Base-by-base conservation (phyloP, 306 rosid genomes). In the Biancaea sappan region DNA sequence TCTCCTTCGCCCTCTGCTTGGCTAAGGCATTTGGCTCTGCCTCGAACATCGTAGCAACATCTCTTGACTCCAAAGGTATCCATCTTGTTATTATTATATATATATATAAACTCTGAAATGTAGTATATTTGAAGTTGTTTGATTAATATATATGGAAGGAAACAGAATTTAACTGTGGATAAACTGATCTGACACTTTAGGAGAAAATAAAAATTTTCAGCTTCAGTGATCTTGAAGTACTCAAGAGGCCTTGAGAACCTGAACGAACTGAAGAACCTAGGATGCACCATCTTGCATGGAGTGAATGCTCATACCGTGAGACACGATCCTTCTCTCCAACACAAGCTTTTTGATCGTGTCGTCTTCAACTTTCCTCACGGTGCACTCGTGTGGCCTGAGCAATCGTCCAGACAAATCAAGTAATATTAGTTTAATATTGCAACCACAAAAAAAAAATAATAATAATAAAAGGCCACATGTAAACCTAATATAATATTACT, bases 281-380 rank as follows among this genome's bases (percentile, higher is more conserved):
- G 82, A 0, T 79, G 87, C 67, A 69, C 57, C 3, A 16, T 83
- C 1, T 0, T 85, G 67, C 80, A 82, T 75, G 72, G 46, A 44
- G 83, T 86, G 25, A 29, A 84, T 75, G 87, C 67, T 0, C 58
- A 34, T 4, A 31, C 6, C 18, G 83, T 85, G 88, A 7, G 1
- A 1, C 14, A 25, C 3, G 87, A 75, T 53, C 80, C 51, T 0
- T 24, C 2, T 21, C 66, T 84, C 6, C 9, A 0, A 0, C 0
- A 0, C 1, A 37, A 41, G 25, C 34, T 0, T 0, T 82, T 87
- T 9, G 87, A 87, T 43, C 79, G 84, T 1, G 21, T 84, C 2
- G 62, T 84, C 19, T 87, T 79, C 69, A 87, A 74, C 43, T 87
- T 87, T 57, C 88, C 87, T n/a, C 85, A 71, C 28, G 84, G 74